These are phyloP conservation scores for Biancaea sappan DNA, from an alignment of 306 rosid species.

Conservation along the genomic window DNA sequence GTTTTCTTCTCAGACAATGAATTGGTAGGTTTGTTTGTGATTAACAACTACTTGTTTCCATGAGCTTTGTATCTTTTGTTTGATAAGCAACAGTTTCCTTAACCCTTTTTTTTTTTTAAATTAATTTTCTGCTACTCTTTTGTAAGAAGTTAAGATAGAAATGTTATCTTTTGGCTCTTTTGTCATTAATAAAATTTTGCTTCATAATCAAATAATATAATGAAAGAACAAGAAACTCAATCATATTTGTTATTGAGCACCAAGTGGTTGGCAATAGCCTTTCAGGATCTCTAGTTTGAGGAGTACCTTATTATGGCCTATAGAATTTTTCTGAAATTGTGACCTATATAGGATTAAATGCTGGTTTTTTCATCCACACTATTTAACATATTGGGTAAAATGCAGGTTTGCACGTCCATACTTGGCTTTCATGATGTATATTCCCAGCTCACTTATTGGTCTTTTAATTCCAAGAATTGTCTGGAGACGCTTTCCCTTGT, in stretches of 20 bases:
- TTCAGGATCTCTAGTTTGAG: slow-evolving; percentile 19
- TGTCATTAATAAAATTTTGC: slow-evolving; percentile 5
- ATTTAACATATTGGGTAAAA: slow-evolving; percentile 43
- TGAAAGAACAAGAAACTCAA: neutral
- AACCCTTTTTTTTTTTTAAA: neutral
- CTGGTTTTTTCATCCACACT: slow-evolving; percentile 58
- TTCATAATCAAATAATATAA: slow-evolving; percentile 23
- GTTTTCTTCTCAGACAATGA: slow-evolving; percentile 72
- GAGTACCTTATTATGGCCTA: neutral
- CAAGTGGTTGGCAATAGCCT: slow-evolving; percentile 16
- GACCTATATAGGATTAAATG: slow-evolving; percentile 34
- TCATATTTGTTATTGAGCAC: slow-evolving; percentile 20
- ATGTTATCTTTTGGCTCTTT: neutral
- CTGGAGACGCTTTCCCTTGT: slow-evolving; percentile 67
- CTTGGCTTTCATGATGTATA: slow-evolving; percentile 91
- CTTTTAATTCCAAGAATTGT: slow-evolving; percentile 73
- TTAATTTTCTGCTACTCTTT: neutral
- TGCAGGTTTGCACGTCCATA: slow-evolving; percentile 91
- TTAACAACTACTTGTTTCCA: slow-evolving; percentile 4
- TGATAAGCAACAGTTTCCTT: neutral
- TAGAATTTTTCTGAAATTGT: neutral
- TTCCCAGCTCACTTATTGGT: slow-evolving; percentile 84
- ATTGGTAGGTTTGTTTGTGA: slow-evolving; percentile 66
- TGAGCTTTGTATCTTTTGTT: neutral
- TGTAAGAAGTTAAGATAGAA: slow-evolving; percentile 2